These are phyloP conservation scores for Microbotryum saponariae DNA, from an alignment of 1,284 basidiomycete genomes.

Conservation along the genomic window DNA sequence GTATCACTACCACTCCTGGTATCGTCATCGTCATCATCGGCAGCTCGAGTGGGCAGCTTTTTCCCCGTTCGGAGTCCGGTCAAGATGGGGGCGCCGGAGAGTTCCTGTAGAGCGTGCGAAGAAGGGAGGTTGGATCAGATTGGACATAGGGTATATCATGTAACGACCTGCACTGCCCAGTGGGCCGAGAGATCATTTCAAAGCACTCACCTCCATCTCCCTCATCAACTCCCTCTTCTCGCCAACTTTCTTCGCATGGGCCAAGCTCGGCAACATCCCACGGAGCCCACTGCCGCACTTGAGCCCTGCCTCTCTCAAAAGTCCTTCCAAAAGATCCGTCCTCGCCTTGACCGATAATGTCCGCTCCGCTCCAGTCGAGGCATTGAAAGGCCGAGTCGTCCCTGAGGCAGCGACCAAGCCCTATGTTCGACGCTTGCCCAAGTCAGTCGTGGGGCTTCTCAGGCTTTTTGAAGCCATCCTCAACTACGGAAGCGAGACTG, in stretches of 20 bases:
- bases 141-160: too few species aligned
- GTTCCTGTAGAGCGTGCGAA: constrained; percentile 1
- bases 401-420: constrained; percentile 4
- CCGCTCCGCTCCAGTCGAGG: constrained; percentile 18
- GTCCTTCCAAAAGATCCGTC: constrained; percentile 6
- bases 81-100: constrained; percentile 1
- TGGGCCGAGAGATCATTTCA: too few species aligned
- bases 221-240: constrained; percentile 6
- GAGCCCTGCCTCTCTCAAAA: background rate
- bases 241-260: constrained; percentile 10
- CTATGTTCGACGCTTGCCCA: background rate
- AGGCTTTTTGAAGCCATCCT: background rate
- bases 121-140: too few species aligned
- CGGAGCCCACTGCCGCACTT: background rate
- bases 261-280: background rate
- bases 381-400: constrained; percentile 9
- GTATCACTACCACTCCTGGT: constrained; percentile 52
- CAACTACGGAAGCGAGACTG: background rate
- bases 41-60: constrained; percentile 39
- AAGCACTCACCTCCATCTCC: background rate
- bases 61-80: constrained; percentile 21
- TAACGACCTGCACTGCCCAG: too few species aligned
- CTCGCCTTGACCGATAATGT: constrained; percentile 2
- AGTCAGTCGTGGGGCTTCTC: background rate
- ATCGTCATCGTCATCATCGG: constrained; percentile 48